Percentiles rank a stretch among this genome's conserved stretches.
Evolutionary conservation across 2,329 filamentous ascomycete species (phyloP).

Genomic region (Fusarium sp.): DNA sequence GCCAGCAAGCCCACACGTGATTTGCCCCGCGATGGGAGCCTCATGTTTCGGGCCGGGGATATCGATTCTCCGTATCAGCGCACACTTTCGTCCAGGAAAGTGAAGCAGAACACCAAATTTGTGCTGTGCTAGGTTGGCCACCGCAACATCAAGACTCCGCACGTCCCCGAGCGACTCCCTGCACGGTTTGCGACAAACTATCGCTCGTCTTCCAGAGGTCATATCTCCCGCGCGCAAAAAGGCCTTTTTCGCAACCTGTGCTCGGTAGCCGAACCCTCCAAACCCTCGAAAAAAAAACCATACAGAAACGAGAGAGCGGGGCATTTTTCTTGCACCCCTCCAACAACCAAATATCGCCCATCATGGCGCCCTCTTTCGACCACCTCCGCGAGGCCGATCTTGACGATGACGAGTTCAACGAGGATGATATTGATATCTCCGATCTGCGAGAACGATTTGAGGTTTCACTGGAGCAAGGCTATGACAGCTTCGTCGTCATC

Average conservation of each 20-base stretch:
- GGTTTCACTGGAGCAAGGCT: constrained; percentile 93
- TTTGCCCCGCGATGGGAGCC: constrained; percentile 55
- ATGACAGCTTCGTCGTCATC: constrained; percentile 96
- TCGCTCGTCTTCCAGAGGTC: constrained; percentile 40
- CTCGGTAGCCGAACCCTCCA: constrained; percentile 35
- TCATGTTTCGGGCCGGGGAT: constrained; percentile 51
- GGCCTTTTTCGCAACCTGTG: constrained; percentile 35
- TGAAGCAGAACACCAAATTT: constrained; percentile 57
- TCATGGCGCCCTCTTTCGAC: constrained; percentile 91
- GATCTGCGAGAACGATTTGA: constrained; percentile 96
- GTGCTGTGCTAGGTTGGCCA: constrained; percentile 49
- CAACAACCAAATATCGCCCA: constrained; percentile 59
- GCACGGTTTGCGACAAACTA: constrained; percentile 42
- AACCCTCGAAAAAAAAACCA: constrained; percentile 38
- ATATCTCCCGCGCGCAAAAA: constrained; percentile 42
- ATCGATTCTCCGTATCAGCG: constrained; percentile 58
- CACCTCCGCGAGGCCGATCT: constrained; percentile 92
- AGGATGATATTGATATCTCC: constrained; percentile 94
- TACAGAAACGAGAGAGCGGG: constrained; percentile 52
- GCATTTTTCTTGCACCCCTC: constrained; percentile 55
- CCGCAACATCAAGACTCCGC: constrained; percentile 48
- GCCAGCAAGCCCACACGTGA: constrained; percentile 53
- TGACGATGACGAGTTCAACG: constrained; percentile 86
- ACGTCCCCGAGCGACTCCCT: constrained; percentile 46
- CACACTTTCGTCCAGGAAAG: constrained; percentile 56